phyloP scores from a whole-genome alignment of 345 rosid species.

The Eucalyptus shirleyi region DNA sequence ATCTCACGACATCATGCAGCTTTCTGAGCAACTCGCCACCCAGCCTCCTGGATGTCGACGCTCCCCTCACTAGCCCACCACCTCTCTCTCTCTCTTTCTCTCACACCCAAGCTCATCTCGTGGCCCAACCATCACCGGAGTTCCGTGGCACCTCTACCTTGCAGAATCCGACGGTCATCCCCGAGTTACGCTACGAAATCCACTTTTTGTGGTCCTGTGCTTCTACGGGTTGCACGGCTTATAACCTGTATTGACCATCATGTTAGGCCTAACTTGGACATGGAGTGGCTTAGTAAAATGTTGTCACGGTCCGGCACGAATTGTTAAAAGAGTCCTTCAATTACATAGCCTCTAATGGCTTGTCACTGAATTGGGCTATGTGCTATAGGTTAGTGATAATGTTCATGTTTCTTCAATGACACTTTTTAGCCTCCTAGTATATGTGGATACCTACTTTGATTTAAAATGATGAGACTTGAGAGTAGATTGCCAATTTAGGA shows the following conservation, averaged over 20 bases:
- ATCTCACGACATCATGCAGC: not conserved
- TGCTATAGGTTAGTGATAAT: not conserved
- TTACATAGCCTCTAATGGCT: not conserved
- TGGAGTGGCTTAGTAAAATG: not conserved
- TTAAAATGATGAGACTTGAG: not conserved
- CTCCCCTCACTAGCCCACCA: not conserved
- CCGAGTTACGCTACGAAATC: not conserved
- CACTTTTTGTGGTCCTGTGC: not conserved
- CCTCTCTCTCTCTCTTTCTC: not conserved
- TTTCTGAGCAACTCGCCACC: not conserved
- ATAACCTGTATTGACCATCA: not conserved
- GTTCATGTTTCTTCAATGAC: not conserved
- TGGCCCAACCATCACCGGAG: not conserved
- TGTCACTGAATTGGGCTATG: not conserved
- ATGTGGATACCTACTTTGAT: not conserved
- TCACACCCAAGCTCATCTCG: not conserved
- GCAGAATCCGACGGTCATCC: not conserved
- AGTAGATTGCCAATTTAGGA: not conserved
- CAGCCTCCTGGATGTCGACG: not conserved
- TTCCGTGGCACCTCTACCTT: not conserved
- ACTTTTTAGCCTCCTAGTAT: not conserved
- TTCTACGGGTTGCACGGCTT: not conserved
- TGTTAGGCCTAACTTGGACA: not conserved
- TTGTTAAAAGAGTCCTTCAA: not conserved
- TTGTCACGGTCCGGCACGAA: not conserved